A percentile compares a stretch with the other conserved stretches of the same genome.
Evolutionary conservation across 2,329 filamentous ascomycete genomes (phyloP).

Genomic region (Bertia moriformis): DNA sequence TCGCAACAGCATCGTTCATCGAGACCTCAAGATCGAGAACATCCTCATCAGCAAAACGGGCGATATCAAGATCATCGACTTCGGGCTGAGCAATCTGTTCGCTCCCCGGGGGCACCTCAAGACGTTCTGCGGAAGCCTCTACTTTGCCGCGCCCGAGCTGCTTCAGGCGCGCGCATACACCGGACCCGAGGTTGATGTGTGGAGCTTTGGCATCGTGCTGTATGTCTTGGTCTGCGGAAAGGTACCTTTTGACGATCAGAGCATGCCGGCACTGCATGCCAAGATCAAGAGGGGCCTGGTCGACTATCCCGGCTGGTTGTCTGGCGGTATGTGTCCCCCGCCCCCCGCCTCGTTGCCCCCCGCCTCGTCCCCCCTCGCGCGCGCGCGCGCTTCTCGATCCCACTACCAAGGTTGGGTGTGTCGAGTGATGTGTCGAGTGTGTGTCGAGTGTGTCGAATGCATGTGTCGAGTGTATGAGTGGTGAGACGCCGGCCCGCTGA

Average conservation of each 20-base stretch:
- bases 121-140: slow-evolving; percentile 93
- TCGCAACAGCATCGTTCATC: slow-evolving; percentile 92
- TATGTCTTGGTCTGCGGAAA: slow-evolving; percentile 96
- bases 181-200: slow-evolving; percentile 90
- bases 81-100: slow-evolving; percentile 92
- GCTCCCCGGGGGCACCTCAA: slow-evolving; percentile 73
- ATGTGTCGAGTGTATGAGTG: too few relatives aligned
- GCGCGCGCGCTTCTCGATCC: too few relatives aligned
- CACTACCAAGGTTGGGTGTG: too few relatives aligned
- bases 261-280: slow-evolving; percentile 93
- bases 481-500: too few relatives aligned
- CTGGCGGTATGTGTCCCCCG: slow-evolving; percentile 53
- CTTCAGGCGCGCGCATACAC: slow-evolving; percentile 89
- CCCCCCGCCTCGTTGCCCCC: slow-evolving; percentile 4
- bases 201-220: slow-evolving; percentile 96
- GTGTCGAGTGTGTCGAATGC: too few relatives aligned
- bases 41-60: slow-evolving; percentile 98
- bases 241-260: slow-evolving; percentile 96
- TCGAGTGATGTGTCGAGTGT: too few relatives aligned
- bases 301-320: slow-evolving; percentile 89
- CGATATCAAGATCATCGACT: slow-evolving; percentile 98
- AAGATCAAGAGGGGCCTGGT: slow-evolving; percentile 97
- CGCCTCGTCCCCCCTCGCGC: too few relatives aligned
- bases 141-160: slow-evolving; percentile 91
- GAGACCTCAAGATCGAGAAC: slow-evolving; percentile 96